Conservation (phyloP, 164 flowering plant species). For the Vitis rupestris region DNA sequence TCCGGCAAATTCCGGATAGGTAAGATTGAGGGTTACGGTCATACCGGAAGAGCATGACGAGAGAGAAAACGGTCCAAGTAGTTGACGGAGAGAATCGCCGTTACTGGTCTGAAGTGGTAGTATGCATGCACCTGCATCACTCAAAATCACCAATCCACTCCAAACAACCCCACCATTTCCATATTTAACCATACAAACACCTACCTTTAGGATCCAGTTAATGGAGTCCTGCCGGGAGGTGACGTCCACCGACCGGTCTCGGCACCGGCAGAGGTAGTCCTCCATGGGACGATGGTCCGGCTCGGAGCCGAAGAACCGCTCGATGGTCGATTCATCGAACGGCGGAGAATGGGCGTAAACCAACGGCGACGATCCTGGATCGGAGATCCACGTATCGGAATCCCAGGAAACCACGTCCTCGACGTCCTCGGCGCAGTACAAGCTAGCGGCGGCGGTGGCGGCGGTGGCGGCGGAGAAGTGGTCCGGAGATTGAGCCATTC, state of each 20-base stretch:
- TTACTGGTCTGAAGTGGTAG: constrained; percentile 51
- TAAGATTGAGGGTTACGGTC: too few species aligned
- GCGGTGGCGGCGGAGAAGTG: constrained; percentile 16
- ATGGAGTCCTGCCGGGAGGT: constrained; percentile 60
- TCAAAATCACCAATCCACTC: neutral
- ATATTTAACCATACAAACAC: neutral
- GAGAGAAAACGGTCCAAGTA: constrained; percentile 76
- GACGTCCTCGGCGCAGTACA: constrained; percentile 30
- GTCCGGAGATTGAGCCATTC: constrained; percentile 15
- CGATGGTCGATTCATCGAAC: constrained; percentile 24
- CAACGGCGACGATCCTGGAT: neutral
- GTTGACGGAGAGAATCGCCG: constrained; percentile 60
- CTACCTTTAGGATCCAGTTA: constrained; percentile 63
- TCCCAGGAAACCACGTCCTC: constrained; percentile 18
- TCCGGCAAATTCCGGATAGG: constrained; percentile 1
- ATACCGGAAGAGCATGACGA: constrained; percentile 42
- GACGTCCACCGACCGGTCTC: constrained; percentile 31
- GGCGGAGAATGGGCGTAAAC: constrained; percentile 3
- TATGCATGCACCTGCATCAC: constrained; percentile 50
- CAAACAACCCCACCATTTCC: neutral
- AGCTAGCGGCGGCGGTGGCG: constrained; percentile 4
- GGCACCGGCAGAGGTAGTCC: constrained; percentile 37
- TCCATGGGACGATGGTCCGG: constrained; percentile 34
- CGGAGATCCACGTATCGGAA: constrained; percentile 14
- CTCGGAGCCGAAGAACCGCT: constrained; percentile 36